A percentile compares a stretch with the other conserved stretches of the same genome.
phyloP scores from a whole-genome alignment of 2,329 filamentous ascomycete species.

The Colletotrichum sp. region DNA sequence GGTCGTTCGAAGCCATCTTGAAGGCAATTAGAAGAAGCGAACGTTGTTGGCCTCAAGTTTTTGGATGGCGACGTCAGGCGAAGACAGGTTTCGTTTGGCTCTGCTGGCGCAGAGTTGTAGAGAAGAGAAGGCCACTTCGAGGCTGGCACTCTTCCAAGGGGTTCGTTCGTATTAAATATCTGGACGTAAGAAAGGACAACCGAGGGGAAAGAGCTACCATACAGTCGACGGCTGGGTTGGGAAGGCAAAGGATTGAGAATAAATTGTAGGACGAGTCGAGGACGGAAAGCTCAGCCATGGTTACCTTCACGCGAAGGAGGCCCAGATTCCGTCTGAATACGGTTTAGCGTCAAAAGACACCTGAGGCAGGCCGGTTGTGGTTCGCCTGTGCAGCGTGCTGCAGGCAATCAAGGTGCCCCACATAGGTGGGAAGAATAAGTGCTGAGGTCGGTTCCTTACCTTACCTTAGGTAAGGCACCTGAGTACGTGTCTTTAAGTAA shows the following conservation, averaged over 20 bases:
- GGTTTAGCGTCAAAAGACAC: background rate
- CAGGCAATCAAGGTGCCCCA: background rate
- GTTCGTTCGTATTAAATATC: background rate
- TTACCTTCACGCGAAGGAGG: background rate
- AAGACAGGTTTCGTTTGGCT: background rate
- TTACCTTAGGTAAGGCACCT: background rate
- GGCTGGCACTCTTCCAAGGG: background rate
- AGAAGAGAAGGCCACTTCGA: background rate
- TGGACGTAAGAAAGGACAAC: background rate
- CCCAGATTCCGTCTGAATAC: background rate
- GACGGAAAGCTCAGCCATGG: background rate
- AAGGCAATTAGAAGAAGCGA: background rate
- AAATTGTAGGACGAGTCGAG: background rate
- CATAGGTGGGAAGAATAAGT: background rate
- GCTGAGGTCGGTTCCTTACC: background rate
- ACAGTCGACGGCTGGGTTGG: background rate
- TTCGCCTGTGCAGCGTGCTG: background rate
- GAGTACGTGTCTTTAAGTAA: background rate
- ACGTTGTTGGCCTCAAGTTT: background rate
- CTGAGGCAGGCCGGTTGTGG: background rate
- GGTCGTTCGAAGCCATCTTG: slow-evolving; percentile 54
- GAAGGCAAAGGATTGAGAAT: background rate
- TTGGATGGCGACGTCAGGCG: background rate
- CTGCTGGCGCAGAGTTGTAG: background rate
- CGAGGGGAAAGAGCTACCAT: background rate